Percentiles rank a stretch among this genome's conserved stretches.
These are phyloP conservation scores for Termitomyces sp. DNA, from an alignment of 768 basidiomycete species.

Conservation along the genomic window DNA sequence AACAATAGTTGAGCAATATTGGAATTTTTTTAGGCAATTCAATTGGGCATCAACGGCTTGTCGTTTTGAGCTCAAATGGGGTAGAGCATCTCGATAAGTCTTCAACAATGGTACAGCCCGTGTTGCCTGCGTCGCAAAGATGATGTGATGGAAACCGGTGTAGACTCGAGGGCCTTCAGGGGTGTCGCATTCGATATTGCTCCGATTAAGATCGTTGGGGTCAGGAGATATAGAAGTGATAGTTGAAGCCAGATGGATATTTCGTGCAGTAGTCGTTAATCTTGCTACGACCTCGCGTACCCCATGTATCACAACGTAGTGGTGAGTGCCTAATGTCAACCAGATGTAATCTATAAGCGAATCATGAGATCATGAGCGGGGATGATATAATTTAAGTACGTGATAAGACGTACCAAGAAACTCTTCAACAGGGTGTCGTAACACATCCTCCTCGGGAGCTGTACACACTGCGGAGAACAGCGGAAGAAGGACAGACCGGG, in stretches of 20 bases:
- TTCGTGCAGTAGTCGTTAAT: slow-evolving; percentile 40
- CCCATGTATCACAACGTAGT: slow-evolving; percentile 62
- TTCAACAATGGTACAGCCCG: slow-evolving; percentile 53
- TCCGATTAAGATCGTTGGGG: slow-evolving; percentile 27
- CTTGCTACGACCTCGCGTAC: slow-evolving; percentile 54
- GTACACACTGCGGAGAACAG: slow-evolving; percentile 76
- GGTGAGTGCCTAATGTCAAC: slow-evolving; percentile 62
- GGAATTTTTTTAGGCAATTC: slow-evolving; percentile 48
- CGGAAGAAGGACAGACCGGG: slow-evolving; percentile 52
- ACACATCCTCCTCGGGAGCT: slow-evolving; percentile 50
- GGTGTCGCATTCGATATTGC: slow-evolving; percentile 36
- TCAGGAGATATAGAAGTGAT: slow-evolving; percentile 45
- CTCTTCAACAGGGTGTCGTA: slow-evolving; percentile 58
- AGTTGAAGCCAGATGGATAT: slow-evolving; percentile 54
- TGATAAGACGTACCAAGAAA: slow-evolving; percentile 50
- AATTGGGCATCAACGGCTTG: slow-evolving; percentile 37
- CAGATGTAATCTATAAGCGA: slow-evolving; percentile 61
- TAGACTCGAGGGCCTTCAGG: slow-evolving; percentile 25
- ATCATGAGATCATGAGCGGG: neutral
- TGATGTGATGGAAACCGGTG: slow-evolving; percentile 59
- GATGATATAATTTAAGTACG: neutral
- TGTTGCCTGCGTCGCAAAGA: slow-evolving; percentile 75
- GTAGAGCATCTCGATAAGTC: slow-evolving; percentile 40
- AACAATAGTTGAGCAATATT: slow-evolving; percentile 55
- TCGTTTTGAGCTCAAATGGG: slow-evolving; percentile 23